Conservation (phyloP, 345 rosid genomes). For the Eucalyptus victrix region DNA sequence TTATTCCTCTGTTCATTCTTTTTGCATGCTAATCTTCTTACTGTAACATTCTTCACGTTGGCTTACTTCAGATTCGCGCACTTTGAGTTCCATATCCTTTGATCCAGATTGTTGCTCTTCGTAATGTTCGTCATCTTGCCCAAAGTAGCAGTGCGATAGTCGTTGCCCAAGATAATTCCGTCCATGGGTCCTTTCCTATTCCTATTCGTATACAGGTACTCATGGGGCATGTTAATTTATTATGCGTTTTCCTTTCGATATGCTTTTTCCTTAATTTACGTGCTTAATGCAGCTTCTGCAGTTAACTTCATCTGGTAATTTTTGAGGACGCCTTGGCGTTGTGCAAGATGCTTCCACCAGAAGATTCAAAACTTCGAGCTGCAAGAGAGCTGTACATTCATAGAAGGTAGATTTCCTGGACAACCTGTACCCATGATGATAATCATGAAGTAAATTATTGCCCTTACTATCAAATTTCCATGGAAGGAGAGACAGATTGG, state of each 20-base stretch:
- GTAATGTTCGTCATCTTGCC: conserved; percentile 53
- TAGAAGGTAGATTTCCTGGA: conserved; percentile 44
- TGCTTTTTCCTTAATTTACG: background rate
- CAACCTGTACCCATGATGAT: background rate
- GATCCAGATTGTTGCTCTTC: conserved; percentile 78
- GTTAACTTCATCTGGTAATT: conserved; percentile 86
- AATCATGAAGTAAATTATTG: background rate
- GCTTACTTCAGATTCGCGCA: conserved; percentile 54
- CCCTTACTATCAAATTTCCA: background rate
- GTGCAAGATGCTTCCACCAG: conserved; percentile 91
- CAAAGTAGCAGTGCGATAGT: conserved; percentile 64
- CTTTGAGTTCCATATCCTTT: conserved; percentile 84
- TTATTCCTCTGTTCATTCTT: background rate
- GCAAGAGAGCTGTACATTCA: conserved; percentile 91
- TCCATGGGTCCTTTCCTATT: conserved; percentile 80
- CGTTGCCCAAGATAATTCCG: conserved; percentile 65
- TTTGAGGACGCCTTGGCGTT: conserved; percentile 89
- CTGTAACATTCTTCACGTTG: background rate
- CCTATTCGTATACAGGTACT: conserved; percentile 91
- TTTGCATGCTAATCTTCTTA: background rate
- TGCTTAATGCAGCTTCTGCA: conserved; percentile 63
- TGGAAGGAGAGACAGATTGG: background rate
- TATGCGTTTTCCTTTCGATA: background rate
- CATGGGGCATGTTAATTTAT: conserved; percentile 28
- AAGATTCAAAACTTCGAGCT: conserved; percentile 79